Base-by-base conservation (phyloP, 306 rosid species). In the Fagus crenata region DNA sequence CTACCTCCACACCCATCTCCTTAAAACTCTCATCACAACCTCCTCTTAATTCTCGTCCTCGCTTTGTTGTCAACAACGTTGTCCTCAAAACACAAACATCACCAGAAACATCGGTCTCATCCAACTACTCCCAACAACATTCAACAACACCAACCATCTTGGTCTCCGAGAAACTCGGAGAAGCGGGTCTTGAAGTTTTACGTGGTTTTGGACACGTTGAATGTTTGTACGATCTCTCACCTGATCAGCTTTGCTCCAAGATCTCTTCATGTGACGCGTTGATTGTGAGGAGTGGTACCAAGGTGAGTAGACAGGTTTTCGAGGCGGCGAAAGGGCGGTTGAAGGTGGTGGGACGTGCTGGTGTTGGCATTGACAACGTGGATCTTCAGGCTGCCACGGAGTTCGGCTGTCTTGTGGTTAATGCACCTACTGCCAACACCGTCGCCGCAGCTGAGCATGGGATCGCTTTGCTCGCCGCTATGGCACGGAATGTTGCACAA, bases 381-480 rank as follows among this genome's bases (percentile, higher is more conserved):
- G 96, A 94, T 89, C 96, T 94, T 64, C 92, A 88, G 49, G 94
- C 98, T 1, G 97, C 98, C 9, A 94, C 98, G 0, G 97, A 94
- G 64, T 90, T 84, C 36, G 96, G 98, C 1, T 92, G 98, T 53
- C 86, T 92, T 1, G 96, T 94, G 1, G 98, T 94, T 1, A 94
- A 94, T 72, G 98, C 95, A 0, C 97, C 98, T 0, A 94, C 97
- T 0, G 97, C 98, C 4, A 94, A 94, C 69, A 94, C 97, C 6
- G 83, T 94, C 17, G 96, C 97, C 1, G 97, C 98, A 0, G 97
- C 97, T 0, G 97, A 94, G 82, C 97, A 94, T 22, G 97, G 90
- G 5, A 89, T 94, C 58, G 97, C 97, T 15, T 89, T 94, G 7
- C 93, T 94, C 2, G 84, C 95, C 1, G 88, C 95, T 74, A 90